These are phyloP conservation scores for Jackrogersella minutella DNA, from an alignment of 495 filamentous ascomycete species.

Conservation along the genomic window DNA sequence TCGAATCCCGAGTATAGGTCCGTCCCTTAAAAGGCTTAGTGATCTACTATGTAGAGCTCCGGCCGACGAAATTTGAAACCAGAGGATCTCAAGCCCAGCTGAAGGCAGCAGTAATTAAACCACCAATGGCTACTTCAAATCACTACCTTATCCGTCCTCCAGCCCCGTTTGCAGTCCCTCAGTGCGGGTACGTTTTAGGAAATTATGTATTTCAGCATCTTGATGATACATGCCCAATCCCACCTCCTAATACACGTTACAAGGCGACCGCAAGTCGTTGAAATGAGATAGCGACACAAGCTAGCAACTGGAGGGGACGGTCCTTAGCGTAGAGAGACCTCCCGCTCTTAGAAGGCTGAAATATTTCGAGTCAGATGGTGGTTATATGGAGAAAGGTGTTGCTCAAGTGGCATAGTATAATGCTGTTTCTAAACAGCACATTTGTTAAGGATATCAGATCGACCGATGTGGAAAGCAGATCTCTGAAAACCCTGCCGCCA, in stretches of 20 bases:
- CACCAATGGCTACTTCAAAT: conserved; percentile 6
- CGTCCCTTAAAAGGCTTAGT: not conserved
- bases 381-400: conserved; percentile 4
- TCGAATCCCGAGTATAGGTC: not conserved
- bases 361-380: not conserved
- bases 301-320: not conserved
- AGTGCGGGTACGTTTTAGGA: not conserved
- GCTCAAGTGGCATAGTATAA: conserved; percentile 10
- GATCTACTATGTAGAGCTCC: not conserved
- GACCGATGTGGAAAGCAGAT: conserved; percentile 40
- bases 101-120: conserved; percentile 4
- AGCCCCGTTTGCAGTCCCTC: not conserved
- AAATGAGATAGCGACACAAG: not conserved
- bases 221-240: conserved; percentile 2
- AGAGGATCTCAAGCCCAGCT: not conserved
- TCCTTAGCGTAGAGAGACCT: not conserved
- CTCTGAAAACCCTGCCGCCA: conserved; percentile 34
- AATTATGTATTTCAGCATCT: conserved; percentile 1
- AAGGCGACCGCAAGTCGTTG: not conserved
- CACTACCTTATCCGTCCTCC: not conserved
- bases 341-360: not conserved
- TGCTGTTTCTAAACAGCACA: conserved; percentile 21
- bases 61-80: conserved; percentile 13
- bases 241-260: not conserved
- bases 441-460: conserved; percentile 32